Evolutionary conservation across 306 rosid species (phyloP).

Genomic region (Pachyrhizus erosus): DNA sequence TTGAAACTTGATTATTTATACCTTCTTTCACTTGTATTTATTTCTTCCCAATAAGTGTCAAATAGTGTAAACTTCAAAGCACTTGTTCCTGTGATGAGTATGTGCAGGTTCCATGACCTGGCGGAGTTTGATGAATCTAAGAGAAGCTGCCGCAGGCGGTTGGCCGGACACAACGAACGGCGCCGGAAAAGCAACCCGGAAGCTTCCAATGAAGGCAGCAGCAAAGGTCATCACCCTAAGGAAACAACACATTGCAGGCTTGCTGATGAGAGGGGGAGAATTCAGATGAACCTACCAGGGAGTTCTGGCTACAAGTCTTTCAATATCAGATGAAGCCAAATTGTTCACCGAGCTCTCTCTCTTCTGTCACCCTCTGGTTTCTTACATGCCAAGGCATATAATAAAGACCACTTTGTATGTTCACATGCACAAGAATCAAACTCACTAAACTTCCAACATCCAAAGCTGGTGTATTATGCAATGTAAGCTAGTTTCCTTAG

Average conservation of each 20-base stretch:
- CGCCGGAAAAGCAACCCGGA: constrained; percentile 76
- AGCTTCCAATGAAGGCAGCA: constrained; percentile 56
- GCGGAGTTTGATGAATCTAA: constrained; percentile 88
- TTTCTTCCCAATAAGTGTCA: background rate
- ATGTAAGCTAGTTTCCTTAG: constrained; percentile 19
- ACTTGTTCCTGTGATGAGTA: background rate
- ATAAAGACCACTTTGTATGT: constrained; percentile 34
- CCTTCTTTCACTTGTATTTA: constrained; percentile 10
- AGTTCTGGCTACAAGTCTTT: constrained; percentile 68
- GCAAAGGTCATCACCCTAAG: constrained; percentile 46
- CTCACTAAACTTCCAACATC: constrained; percentile 27
- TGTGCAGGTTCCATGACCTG: constrained; percentile 88
- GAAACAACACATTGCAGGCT: constrained; percentile 58
- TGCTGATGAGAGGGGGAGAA: constrained; percentile 57
- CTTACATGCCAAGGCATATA: constrained; percentile 43
- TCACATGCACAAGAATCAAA: constrained; percentile 30
- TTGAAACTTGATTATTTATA: constrained; percentile 20
- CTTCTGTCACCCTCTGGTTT: constrained; percentile 79
- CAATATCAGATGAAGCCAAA: constrained; percentile 59
- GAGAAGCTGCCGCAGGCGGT: constrained; percentile 87
- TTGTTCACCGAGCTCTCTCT: constrained; percentile 69
- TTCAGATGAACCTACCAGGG: constrained; percentile 59
- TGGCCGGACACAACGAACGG: constrained; percentile 91
- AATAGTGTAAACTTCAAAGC: background rate
- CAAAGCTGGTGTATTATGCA: constrained; percentile 33